Evolutionary conservation across 192 early-diverging fungal genomes (phyloP).

Genomic region (Coemansia sp.): DNA sequence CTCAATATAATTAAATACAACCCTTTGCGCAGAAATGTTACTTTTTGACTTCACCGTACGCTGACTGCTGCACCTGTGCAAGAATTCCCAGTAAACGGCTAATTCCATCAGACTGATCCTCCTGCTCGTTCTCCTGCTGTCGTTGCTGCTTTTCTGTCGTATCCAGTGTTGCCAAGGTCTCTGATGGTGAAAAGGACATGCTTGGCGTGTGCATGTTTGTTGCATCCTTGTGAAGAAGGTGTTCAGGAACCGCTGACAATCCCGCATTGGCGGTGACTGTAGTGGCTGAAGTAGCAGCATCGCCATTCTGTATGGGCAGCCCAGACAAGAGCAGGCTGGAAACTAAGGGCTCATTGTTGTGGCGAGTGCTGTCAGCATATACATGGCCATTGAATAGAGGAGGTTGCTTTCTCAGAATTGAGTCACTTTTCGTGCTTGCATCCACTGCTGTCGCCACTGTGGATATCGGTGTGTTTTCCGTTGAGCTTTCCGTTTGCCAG

Average conservation of each 20-base stretch:
- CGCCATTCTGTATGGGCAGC: not conserved
- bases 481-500: not conserved
- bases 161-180: not conserved
- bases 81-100: slow-evolving; percentile 36
- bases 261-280: not conserved
- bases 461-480: slow-evolving; percentile 3
- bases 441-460: not conserved
- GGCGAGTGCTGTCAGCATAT: not conserved
- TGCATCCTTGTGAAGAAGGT: not conserved
- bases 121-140: not conserved
- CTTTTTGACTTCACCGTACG: not conserved
- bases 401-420: not conserved
- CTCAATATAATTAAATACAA: too few relatives aligned
- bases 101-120: slow-evolving; percentile 26
- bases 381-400: not conserved
- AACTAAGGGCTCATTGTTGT: not conserved
- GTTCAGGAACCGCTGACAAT: not conserved
- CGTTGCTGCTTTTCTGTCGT: not conserved
- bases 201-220: too few relatives aligned
- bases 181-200: not conserved
- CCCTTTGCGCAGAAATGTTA: too few relatives aligned
- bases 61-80: slow-evolving; percentile 27
- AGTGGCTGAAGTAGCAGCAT: not conserved
- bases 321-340: not conserved
- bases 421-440: not conserved